Evolutionary conservation across 2,329 filamentous ascomycete genomes (phyloP), one percentile per base, ranked within the genome.

Genomic region (Colletotrichum somersetense): DNA sequence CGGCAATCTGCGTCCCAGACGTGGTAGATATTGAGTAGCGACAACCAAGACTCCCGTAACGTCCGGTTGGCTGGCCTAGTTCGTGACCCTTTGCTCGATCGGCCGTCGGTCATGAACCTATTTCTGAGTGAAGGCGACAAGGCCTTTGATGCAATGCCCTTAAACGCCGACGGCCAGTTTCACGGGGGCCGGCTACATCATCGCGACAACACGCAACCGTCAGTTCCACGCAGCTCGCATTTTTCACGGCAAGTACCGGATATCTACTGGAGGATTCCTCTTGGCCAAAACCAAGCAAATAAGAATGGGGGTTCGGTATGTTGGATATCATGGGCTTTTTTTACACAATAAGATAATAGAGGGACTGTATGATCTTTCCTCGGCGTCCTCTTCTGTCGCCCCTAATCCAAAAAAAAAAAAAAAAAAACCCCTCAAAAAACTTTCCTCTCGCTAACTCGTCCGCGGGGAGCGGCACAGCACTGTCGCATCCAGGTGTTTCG

Each of bases 311-410:
- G 33, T 71, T 62, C 52, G n/a, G 40, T 74, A 64, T 68, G 72
- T 74, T 61, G 72, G 66, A 67, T 72, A 68, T 67, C 63, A 74
- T 67, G 62, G 63, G 68, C 59, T 73, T 68, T 68, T 68, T 62
- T 50, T 66, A 70, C 59, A 46, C 55, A 67, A 44, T 57, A 66
- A 59, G 68, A 64, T 59, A 58, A 61, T 56, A 64, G 69, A 55
- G 70, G 14, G 48, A 30, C 42, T 62, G 30, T 67, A 67, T 71
- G 46, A 14, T 38, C 44, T 55, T 48, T 35, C 55, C 52, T 63
- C 44, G 30, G n/a, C 46, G 18, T 42, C 33, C 38, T 30, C 65
- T 52, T 35, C 50, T 20, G 52, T 30, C 35, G 40, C 52, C 59
- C 61, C 56, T 67, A 65, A 52, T 72, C 61, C 66, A 72, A 70